A percentile compares a stretch with the other conserved stretches of the same genome.
These are phyloP conservation scores for Nicotiana paniculata DNA, from an alignment of 257 asterid species.

Conservation along the genomic window DNA sequence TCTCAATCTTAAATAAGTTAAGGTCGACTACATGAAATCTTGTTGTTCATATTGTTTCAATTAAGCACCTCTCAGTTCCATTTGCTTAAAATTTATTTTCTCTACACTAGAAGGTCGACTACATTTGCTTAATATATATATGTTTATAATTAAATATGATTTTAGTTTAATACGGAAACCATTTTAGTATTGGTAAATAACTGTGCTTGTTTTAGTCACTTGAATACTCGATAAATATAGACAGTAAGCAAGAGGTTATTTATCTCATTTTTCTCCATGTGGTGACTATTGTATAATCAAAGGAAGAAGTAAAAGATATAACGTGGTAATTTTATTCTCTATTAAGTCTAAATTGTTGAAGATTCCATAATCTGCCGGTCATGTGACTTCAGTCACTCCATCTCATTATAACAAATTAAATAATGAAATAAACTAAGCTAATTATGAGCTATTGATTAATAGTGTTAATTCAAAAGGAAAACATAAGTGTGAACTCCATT, in stretches of 20 bases:
- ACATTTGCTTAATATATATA: too few relatives aligned
- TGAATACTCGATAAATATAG: too few relatives aligned
- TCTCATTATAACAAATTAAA: background rate
- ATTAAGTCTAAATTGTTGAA: background rate
- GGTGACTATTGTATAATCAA: background rate
- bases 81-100: background rate
- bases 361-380: conserved; percentile 4
- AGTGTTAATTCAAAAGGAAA: too few relatives aligned
- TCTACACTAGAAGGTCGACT: background rate
- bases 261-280: background rate
- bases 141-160: too few relatives aligned
- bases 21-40: background rate
- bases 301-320: background rate
- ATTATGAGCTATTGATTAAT: too few relatives aligned
- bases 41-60: background rate
- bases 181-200: background rate
- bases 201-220: background rate
- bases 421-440: too few relatives aligned
- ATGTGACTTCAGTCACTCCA: background rate
- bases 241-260: background rate
- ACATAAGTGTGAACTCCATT: too few relatives aligned
- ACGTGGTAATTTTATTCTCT: background rate
- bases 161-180: too few relatives aligned
- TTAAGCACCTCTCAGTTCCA: background rate
- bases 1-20: background rate